Evolutionary conservation across 2,329 filamentous ascomycete species (phyloP), one percentile per base, ranked within the genome.

Genomic region (Allantophomopsis lycopodina): DNA sequence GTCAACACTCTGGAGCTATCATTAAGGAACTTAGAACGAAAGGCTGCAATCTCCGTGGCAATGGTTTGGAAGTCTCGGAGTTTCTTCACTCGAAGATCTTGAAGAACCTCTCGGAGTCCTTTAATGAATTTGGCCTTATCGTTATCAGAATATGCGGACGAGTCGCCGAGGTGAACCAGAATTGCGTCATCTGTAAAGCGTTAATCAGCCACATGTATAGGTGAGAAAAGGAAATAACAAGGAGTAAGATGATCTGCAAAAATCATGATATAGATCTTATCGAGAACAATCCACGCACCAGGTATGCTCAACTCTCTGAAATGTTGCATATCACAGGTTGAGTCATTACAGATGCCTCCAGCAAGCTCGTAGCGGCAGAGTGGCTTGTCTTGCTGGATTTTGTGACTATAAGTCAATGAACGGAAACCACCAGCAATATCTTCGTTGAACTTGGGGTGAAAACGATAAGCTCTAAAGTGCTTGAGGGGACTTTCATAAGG

Each of bases 371-470:
- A 80, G 31, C 76, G 79, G 60, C 91, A 98, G 37, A 96, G 55
- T 45, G 74, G 72, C 50, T 73, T 78, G 44, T 75, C 68, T 17
- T 78, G 69, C 56, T 95, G 78, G 60, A 98, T 94, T 50, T 79
- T 80, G 60, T 94, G 84, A 63, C 85, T 95, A 63, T 89, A 96
- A 34, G 88, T 96, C 65, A 93, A 69, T 47, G 91, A 96, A 55
- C 82, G 79, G 55, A 87, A 80, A 34, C 89, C 89, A 45, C 79
- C 81, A 41, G 74, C 57, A 42, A 94, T 77, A 41, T 74, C 65
- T 37, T 80, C 60, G 47, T 68, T 65, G 61, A 79, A 96, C 38
- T 73, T 67, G 23, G 85, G 84, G 55, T 96, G 88, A 56, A 89
- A 95, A 50, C 89, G 85, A 61, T 84, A 98, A 31, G 84, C 81